Evolutionary conservation across 768 basidiomycete species (phyloP), one percentile per base, ranked within the genome.

Genomic region (Phaeolepiota aurea): DNA sequence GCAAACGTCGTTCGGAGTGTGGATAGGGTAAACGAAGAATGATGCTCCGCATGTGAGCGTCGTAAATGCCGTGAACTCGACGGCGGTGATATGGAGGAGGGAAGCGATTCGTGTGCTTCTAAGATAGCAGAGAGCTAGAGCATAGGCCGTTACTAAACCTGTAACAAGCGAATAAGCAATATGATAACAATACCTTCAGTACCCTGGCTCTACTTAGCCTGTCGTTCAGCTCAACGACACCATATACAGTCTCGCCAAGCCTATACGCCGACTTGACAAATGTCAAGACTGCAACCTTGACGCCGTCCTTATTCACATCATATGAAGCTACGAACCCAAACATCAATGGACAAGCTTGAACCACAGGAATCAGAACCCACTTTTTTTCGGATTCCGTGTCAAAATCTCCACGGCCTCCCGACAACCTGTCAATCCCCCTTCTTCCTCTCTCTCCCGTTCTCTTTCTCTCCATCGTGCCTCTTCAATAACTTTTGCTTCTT

Each of bases 261-360:
- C 94, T 65, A 59, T 88, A 97, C 0, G 88, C 86, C 30, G 83
- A 80, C 62, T 97, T 97, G 18, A 87, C 79, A 48, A 99, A 87
- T 0, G 92, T 96, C 11, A 99, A 60, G 25, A 87, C 81, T 4
- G 94, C 93, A 43, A 98, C 90, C 31, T 79, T 78, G 25, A 86
- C 75, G 0, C 87, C 90, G 23, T 94, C 89, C 66, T 97, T 96
- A 55, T 82, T 87, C 41, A 97, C 91, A 62, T 97, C 93, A 60
- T 90, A 97, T 1, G 91, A 92, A 28, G 83, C 91, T 94, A 49
- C 16, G 37, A 20, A 42, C 22, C 19, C 13, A 7, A 18, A 42
- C 28, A 45, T 30, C 32, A 21, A 32, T 16, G 36, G 7, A 42
- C 7, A 22, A 48, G 28, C 33, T 15, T 16, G 9, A 7, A 5